Evolutionary conservation across 257 asterid species (phyloP), one percentile per base, ranked within the genome.

Genomic region (Echites panduratus): DNA sequence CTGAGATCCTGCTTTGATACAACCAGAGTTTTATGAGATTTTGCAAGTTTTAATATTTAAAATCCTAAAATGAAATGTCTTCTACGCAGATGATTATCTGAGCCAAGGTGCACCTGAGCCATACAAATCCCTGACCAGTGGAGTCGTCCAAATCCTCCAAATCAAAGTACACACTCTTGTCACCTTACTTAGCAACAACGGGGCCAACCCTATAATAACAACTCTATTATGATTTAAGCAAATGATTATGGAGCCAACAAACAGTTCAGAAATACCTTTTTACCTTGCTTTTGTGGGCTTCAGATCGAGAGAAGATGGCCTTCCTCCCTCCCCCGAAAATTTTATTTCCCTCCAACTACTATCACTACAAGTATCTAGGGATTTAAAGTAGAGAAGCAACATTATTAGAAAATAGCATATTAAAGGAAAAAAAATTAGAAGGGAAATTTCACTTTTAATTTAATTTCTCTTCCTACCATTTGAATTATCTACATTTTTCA

Each of bases 21-120:
- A 92, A 89, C 81, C 87, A 89, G 75, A 87, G 84, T 85, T 82
- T 83, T 81, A 89, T 87, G 87, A 89, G 95, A 80, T 82, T 87
- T 44, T 63, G 80, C 72, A 76, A 40, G 44, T 70, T 73, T 45
- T 80, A 85, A 85, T 71, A 74, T 50, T 82, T 80, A 74, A 82
- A 56, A 76, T 41, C 76, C 58, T 32, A 71, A 73, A 53, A 62
- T 27, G 89, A 79, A 89, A 85, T 40, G 86, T 63, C 69, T 9
- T 62, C 75, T 79, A 83, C 86, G 80, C 79, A 72, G 82, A 76
- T 73, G 82, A 86, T 85, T 69, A 77, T 89, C 88, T 78, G n/a
- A n/a, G n/a, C n/a, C n/a, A 91, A 35, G 98, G 95, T 7, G 96
- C 96, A 83, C 91, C 97, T 24, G 97, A 91, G 38, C 98, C 98